Evolutionary conservation across 768 basidiomycete genomes (phyloP), one percentile per base, ranked within the genome.

Genomic region (Grammothele lineata): DNA sequence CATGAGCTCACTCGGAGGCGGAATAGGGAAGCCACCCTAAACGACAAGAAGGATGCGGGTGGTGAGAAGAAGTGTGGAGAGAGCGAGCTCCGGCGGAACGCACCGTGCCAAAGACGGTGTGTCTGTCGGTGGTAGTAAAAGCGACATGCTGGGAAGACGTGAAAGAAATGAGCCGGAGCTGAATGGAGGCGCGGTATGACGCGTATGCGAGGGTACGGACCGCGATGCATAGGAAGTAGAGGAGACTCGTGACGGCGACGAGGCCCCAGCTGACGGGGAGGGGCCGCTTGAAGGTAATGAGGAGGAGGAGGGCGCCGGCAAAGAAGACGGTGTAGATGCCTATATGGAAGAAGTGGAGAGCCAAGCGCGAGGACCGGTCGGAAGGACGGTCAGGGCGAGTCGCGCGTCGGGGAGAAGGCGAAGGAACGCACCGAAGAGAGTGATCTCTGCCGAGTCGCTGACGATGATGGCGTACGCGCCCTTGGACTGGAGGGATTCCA

Each of bases 381-480:
- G 25, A 9, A 10, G 37, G 15, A n/a, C 10, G 11, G 21, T 15
- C 15, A 25, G 30, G 25, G 24, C 18, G 30, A 23, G 12, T 15
- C 11, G 25, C n/a, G 24, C 5, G 19, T 9, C 24, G 34, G 44
- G 33, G 17, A 9, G 25, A 37, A 32, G 14, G 15, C 10, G 15
- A 11, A 21, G 23, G 7, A 32, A 27, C 40, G 15, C 14, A 51
- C 50, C 50, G 27, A 51, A 51, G 17, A 51, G 41, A 14, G 47
- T 18, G 37, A 51, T 51, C 45, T 51, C 50, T 17, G 43, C 37
- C 12, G 50, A 17, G 22, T 51, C 37, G 45, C 50, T 47, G 41
- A 51, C 45, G 27, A 51, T 40, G 22, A 51, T 25, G n/a, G 21
- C 45, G 33, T 51, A 51, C n/a, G 50, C 40, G 24, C 50, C 50